phyloP scores from a whole-genome alignment of 768 basidiomycete genomes.

The Hypsizygus marmoreus region DNA sequence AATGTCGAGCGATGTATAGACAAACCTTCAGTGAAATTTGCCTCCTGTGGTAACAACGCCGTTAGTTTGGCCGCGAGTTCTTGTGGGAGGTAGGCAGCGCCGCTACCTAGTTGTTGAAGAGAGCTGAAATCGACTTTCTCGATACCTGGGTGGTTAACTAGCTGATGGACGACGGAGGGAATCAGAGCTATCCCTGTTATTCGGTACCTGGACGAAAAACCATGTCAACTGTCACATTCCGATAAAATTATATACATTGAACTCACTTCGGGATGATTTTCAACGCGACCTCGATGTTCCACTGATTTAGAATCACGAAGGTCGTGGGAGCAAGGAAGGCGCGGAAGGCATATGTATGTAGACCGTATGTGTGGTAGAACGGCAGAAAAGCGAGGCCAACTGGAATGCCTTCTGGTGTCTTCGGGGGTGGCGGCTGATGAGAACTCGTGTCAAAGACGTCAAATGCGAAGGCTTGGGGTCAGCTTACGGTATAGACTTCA shows the following conservation, averaged over 20 bases:
- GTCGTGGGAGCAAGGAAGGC: constrained; percentile 48
- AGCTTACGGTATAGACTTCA: constrained; percentile 42
- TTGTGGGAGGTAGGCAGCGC: constrained; percentile 70
- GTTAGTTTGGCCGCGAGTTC: constrained; percentile 46
- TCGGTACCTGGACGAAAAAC: constrained; percentile 44
- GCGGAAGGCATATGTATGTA: constrained; percentile 55
- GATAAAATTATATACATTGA: background rate
- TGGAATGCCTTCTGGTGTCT: constrained; percentile 47
- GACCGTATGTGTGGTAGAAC: constrained; percentile 66
- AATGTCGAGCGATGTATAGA: background rate
- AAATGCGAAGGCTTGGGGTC: no score
- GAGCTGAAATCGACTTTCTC: constrained; percentile 55
- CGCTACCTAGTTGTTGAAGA: constrained; percentile 44
- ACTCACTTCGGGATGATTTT: constrained; percentile 60
- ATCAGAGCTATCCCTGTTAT: constrained; percentile 53
- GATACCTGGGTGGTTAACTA: constrained; percentile 57
- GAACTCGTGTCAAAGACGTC: background rate
- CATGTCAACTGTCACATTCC: background rate
- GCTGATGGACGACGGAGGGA: constrained; percentile 66
- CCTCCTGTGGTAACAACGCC: constrained; percentile 34
- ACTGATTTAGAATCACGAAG: constrained; percentile 56
- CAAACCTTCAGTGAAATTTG: constrained; percentile 48
- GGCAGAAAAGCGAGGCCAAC: constrained; percentile 62
- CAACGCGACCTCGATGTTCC: constrained; percentile 56
- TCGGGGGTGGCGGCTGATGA: constrained; percentile 38